Base-by-base conservation (phyloP, 208 protist species). In the Paratrypanosoma confusum region DNA sequence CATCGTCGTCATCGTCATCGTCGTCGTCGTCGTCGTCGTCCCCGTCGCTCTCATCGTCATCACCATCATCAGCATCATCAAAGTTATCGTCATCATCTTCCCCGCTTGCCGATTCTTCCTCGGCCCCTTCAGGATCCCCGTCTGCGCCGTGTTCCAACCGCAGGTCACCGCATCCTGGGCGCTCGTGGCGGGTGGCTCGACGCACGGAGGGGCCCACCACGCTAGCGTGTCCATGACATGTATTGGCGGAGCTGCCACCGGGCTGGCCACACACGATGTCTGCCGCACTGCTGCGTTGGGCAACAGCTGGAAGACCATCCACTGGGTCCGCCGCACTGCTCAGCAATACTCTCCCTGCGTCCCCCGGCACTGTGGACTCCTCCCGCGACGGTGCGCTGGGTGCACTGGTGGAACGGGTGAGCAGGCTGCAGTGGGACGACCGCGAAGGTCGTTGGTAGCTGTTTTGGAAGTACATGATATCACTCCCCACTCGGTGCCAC, bases 381-480 rank as follows among this genome's bases (percentile, higher is more conserved):
- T 39, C 11, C 8, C 24, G 5, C 26, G 53, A 17, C 2, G 47
- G 50, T 1, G 47, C 49, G 3, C 48, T 63, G 13, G 46, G n/a
- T n/a, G n/a, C n/a, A n/a, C n/a, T n/a, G n/a, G n/a, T n/a, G n/a
- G n/a, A n/a, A n/a, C n/a, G n/a, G n/a, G n/a, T n/a, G n/a, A n/a
- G n/a, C n/a, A n/a, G n/a, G n/a, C n/a, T n/a, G n/a, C n/a, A n/a
- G n/a, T n/a, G n/a, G n/a, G n/a, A n/a, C n/a, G n/a, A 56, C 3
- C 82, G 71, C 6, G 37, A 18, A 5, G 76, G 79, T 1, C 80
- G 77, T 16, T 50, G 27, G 55, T 85, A 89, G 28, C 61, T 48
- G 52, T 86, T 90, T 28, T 50, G 41, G 55, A 79, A 94, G 62
- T 94, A 94, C 45, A 68, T 80, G 59, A 94, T 84, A 34, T 77